Base-by-base conservation (phyloP, 2,329 filamentous ascomycete genomes). In the Hymenoscyphus linearis region DNA sequence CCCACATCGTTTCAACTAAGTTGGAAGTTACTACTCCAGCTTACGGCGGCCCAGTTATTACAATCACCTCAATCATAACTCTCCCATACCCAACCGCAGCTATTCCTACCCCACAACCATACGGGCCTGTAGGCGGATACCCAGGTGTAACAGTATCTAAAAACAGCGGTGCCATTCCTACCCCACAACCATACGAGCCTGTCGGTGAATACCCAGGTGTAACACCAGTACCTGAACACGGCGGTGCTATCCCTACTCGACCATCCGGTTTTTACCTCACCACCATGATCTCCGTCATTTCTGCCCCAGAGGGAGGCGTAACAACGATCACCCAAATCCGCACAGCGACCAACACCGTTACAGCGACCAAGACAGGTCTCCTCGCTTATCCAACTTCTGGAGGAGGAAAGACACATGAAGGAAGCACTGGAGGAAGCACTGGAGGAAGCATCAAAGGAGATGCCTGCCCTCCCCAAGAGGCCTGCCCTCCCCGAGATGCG, bases 141-240 rank as follows among this genome's bases (percentile, higher is more conserved):
- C n/a, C n/a, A n/a, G n/a, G 10, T 4, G 27, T 35, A 4, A 40
- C 35, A 25, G 54, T 40, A 4, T 37, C 54, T 16, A 22, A 16
- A 13, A 56, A 56, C 25, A 37, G 18, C 22, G 54, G 54, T 16
- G 35, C 16, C n/a, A n/a, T 14, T 10, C 12, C 2, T 2, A 22
- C 36, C 16, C 6, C 31, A 14, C 27, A 16, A 34, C 36, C 55
- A 27, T 16, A 26, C n/a, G 35, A 9, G 6, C 22, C 40, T 40
- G 12, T 40, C 22, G 55, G 55, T 35, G n/a, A 26, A 50, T 37
- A 37, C 4, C 25, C 55, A 47, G 22, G 37, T 31, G 40, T 14
- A 50, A 57, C 55, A n/a, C n/a, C 27, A 36, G 55, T 57, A 18
- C 27, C 35, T 57, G 36, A 31, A 3, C 47, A 57, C 35, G 47